Base-by-base conservation (phyloP, 2,329 filamentous ascomycete species). In the Blastomyces parvus region DNA sequence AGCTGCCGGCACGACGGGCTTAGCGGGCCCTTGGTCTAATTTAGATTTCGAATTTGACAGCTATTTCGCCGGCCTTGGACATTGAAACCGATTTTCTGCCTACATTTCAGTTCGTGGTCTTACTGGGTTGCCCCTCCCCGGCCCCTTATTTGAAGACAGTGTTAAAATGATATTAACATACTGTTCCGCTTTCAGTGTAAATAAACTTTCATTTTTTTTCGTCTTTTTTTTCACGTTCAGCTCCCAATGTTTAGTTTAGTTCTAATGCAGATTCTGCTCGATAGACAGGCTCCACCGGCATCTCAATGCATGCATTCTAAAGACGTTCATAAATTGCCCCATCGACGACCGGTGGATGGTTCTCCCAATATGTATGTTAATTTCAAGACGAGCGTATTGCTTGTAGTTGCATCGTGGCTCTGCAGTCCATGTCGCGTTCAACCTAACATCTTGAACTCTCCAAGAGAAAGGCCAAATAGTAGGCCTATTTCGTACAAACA, bases 21-120 rank as follows among this genome's bases (percentile, higher is more conserved):
- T 40, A 17, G 38, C 53, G 4, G 58, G 55, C 22, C 25, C 52
- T 27, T 62, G 59, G 63, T 48, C 36, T 40, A 60, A 59, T 30
- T 36, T 65, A 38, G 63, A 66, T 30, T 66, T 65, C 48, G 63
- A 66, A 25, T 60, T 66, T 11, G 65, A 65, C 36, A 53, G 65
- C 7, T 66, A 64, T 38, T 65, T 65, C 30, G 46, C 17, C 46
- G 22, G 19, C 46, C 22, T 48, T 19, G 17, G 19, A 17, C 46
- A 48, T 7, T 48, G 46, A 48, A 25, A 19, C 38, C 38, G 14
- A 40, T 40, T 8, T n/a, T 48, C 46, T 48, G 17, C 22, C 11
- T 48, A 17, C 7, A n/a, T 48, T 17, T 8, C 8, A 6, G 19
- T 19, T 48, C 14, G 14, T 48, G 22, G 7, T 25, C 19, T 25